phyloP scores from a whole-genome alignment of 2,329 filamentous ascomycete genomes.

The Pseudofabraea citricarpa region DNA sequence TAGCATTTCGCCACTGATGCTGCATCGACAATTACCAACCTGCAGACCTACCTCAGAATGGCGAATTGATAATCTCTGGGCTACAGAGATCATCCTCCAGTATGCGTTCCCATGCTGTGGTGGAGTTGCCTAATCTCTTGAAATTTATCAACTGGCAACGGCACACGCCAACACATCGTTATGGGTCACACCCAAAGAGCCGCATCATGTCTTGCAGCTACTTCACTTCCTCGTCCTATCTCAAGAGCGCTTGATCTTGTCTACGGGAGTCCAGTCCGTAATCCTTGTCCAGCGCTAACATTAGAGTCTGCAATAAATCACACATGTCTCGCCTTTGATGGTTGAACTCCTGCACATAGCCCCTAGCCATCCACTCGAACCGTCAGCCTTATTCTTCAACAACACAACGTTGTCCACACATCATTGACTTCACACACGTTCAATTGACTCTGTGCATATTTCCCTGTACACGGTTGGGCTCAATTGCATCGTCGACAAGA shows the following conservation, averaged over 20 bases:
- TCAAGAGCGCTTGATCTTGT: constrained; percentile 24
- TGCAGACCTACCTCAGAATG: constrained; percentile 25
- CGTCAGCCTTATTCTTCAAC: constrained; percentile 29
- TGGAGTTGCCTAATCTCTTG: constrained; percentile 60
- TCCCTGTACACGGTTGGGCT: constrained; percentile 46
- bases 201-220: constrained; percentile 44
- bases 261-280: constrained; percentile 23
- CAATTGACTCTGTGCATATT: constrained; percentile 28
- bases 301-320: constrained; percentile 53
- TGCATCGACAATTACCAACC: constrained; percentile 26
- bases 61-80: constrained; percentile 25
- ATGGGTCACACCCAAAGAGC: constrained; percentile 64
- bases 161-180: constrained; percentile 88
- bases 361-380: constrained; percentile 27
- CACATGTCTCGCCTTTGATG: constrained; percentile 56
- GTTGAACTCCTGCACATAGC: constrained; percentile 31
- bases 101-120: constrained; percentile 40
- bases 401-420: constrained; percentile 28
- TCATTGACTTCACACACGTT: constrained; percentile 24
- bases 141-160: constrained; percentile 73
- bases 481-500: constrained; percentile 41
- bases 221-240: constrained; percentile 34
- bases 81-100: constrained; percentile 28
- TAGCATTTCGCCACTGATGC: constrained; percentile 27
- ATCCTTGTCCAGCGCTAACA: constrained; percentile 29